Base-by-base conservation (phyloP, 2,329 filamentous ascomycete species). In the Aphanoascus verrucosus region DNA sequence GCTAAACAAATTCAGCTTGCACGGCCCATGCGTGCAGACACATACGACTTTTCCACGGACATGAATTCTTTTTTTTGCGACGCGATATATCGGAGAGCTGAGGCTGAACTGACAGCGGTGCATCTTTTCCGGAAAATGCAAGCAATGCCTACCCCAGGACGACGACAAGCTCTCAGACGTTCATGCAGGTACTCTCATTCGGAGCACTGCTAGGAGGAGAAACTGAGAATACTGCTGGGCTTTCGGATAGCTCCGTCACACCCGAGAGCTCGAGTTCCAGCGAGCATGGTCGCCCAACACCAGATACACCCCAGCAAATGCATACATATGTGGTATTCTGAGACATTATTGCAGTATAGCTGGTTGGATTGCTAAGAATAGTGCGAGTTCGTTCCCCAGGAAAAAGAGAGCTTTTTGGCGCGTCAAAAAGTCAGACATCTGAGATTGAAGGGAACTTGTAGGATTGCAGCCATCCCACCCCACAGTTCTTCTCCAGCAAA, bases 381-480 rank as follows among this genome's bases (percentile, higher is more conserved):
- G 47, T 23, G 35, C 35, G n/a, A 14, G 35, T 11, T 38, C 35
- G 35, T 38, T 4, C 12, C 35, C 41, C 17, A 20, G 41, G 17
- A 17, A n/a, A 7, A 42, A 17, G n/a, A 43, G 8, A 38, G 12
- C 41, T 20, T 35, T 19, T 9, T 38, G n/a, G 35, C 14, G 19
- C 17, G 17, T n/a, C 5, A 3, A 20, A 11, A 20, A 23, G n/a
- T 19, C 19, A 43, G 19, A 43, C 40, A 43, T n/a, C 9, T 37
- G 20, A 49, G 38, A 49, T 28, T 49, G 34, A 49, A 48, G 15
- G 31, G 45, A 48, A n/a, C 17, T 32, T 28, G 45, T 48, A 23
- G 46, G 46, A 49, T 40, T 37, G 17, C 38, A 23, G 42, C 23
- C 42, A 45, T 38, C 35, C 8, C 28, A 9, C 20, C 41, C 4